These are phyloP conservation scores for Trichophyton mentagrophytes DNA, from an alignment of 2,329 filamentous ascomycete species.

Conservation along the genomic window DNA sequence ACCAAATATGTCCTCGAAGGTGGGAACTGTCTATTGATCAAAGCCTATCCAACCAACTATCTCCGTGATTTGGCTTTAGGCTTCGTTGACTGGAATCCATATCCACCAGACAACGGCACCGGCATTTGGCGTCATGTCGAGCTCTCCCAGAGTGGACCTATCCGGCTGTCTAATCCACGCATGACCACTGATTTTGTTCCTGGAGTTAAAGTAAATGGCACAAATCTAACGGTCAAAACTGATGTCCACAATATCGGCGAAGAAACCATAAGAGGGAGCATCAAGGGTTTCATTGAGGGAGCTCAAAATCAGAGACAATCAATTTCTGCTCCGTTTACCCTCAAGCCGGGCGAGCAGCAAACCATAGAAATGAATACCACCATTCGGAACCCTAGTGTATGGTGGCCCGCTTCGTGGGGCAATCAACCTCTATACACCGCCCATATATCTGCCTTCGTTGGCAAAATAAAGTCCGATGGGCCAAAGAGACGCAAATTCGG, in stretches of 20 bases:
- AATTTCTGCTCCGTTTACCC: slow-evolving; percentile 24
- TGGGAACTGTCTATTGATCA: slow-evolving; percentile 41
- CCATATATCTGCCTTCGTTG: slow-evolving; percentile 19
- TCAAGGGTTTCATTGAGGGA: slow-evolving; percentile 17
- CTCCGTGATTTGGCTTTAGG: slow-evolving; percentile 46
- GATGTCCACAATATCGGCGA: slow-evolving; percentile 26
- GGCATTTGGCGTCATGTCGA: slow-evolving; percentile 50
- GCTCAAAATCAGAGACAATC: slow-evolving; percentile 6
- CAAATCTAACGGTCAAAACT: slow-evolving; percentile 28
- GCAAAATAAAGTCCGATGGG: slow-evolving; percentile 23
- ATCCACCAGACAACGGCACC: slow-evolving; percentile 49
- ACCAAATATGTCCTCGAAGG: slow-evolving; percentile 30
- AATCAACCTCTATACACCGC: slow-evolving; percentile 16
- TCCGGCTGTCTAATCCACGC: slow-evolving; percentile 34
- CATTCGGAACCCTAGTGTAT: slow-evolving; percentile 3
- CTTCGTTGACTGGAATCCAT: slow-evolving; percentile 52
- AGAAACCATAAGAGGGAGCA: slow-evolving; percentile 9
- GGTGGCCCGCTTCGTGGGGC: slow-evolving; percentile 7
- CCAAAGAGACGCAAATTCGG: slow-evolving; percentile 35
- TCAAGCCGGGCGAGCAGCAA: slow-evolving; percentile 29
- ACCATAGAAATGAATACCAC: slow-evolving; percentile 29
- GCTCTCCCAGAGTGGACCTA: slow-evolving; percentile 42
- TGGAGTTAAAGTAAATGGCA: slow-evolving; percentile 25
- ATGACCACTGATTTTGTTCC: slow-evolving; percentile 33
- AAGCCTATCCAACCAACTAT: slow-evolving; percentile 47